These are phyloP conservation scores for Colletotrichum salicis DNA, from an alignment of 2,329 filamentous ascomycete species.

Conservation along the genomic window DNA sequence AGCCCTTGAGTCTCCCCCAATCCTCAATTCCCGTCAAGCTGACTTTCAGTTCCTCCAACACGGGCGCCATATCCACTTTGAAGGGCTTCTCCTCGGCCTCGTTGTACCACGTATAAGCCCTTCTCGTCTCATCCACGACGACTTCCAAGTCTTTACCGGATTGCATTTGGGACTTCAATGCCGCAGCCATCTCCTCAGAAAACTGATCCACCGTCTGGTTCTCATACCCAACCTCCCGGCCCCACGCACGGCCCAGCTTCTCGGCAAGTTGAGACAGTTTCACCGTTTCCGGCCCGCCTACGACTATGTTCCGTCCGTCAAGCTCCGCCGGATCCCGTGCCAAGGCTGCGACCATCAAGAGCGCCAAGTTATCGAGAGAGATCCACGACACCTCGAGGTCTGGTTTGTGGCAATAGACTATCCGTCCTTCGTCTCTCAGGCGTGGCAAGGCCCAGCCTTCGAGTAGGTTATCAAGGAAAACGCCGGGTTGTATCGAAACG, in stretches of 20 bases:
- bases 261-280: neutral
- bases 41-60: conserved; percentile 46
- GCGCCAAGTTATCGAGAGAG: neutral
- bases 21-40: neutral
- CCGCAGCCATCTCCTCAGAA: neutral
- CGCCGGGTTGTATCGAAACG: conserved; percentile 50
- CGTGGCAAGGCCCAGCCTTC: conserved; percentile 50
- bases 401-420: neutral
- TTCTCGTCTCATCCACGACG: conserved; percentile 51
- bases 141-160: conserved; percentile 47
- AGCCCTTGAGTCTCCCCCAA: neutral
- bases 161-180: conserved; percentile 31
- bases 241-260: neutral
- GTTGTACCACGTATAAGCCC: conserved; percentile 53
- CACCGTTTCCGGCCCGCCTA: neutral
- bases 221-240: neutral
- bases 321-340: neutral
- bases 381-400: neutral
- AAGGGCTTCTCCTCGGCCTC: conserved; percentile 50
- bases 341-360: neutral
- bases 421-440: neutral
- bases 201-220: neutral
- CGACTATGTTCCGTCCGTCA: neutral
- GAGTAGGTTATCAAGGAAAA: conserved; percentile 51
- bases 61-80: conserved; percentile 48